Evolutionary conservation across 2,329 filamentous ascomycete genomes (phyloP), one percentile per base, ranked within the genome.

Genomic region (Phialophora tarda): DNA sequence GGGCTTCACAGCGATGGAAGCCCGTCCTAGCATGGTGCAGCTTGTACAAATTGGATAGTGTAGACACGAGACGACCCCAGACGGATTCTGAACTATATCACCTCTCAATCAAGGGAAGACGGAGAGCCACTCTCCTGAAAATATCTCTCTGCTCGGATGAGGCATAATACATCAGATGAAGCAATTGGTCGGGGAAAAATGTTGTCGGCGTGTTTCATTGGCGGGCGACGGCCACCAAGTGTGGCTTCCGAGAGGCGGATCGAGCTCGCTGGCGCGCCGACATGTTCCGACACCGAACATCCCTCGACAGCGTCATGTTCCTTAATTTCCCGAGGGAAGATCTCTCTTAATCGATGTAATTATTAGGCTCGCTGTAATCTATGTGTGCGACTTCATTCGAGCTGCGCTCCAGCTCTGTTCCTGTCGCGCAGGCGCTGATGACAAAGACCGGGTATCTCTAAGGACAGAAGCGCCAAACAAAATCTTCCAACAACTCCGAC

Each of bases 381-480:
- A 61, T 61, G 47, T 53, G 54, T 61, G 47, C 47, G 50, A 54
- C 17, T 23, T n/a, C 38, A 41, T 47, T 53, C 53, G 21, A 38
- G 48, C 50, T 50, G 26, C 26, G 26, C 26, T 26, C 64, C 59
- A 53, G 30, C 30, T 50, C 56, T 61, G 34, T 32, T 34, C 47
- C 47, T 61, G 47, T 38, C 34, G 24, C 47, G 48, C 47, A 54
- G 59, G 47, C 32, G 59, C 47, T 53, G n/a, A 44, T 30, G 47
- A 56, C 47, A 62, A 55, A 58, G 53, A 62, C 66, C 60, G 67
- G 67, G 67, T 69, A 69, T 69, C 67, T 69, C 62, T 69, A 63
- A 60, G 26, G 63, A 63, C 56, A 59, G 38, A 26, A 62, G 54
- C 59, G 24, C 48, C 38, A 62, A 66, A 58, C 58, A 55, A 11